phyloP scores from a whole-genome alignment of 2,329 filamentous ascomycete genomes.

The Fusarium begoniae region DNA sequence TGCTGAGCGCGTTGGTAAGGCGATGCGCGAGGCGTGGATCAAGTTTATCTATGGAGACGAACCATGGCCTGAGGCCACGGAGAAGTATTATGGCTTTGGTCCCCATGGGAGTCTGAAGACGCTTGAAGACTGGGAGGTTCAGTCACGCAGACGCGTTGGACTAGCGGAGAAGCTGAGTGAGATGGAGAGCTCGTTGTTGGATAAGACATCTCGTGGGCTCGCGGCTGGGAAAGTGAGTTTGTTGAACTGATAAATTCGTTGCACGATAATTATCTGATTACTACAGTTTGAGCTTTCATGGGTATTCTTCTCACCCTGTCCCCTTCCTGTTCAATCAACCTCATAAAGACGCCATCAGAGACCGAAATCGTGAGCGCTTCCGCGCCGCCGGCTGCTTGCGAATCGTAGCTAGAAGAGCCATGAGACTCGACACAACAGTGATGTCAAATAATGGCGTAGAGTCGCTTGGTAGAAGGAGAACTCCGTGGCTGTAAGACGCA shows the following conservation, averaged over 20 bases:
- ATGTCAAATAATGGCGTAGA: background rate
- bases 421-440: background rate
- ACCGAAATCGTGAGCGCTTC: background rate
- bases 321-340: rapidly evolving
- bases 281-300: background rate
- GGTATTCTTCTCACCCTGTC: background rate
- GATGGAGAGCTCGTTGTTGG: conserved; percentile 41
- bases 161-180: conserved; percentile 6
- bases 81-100: conserved; percentile 44
- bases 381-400: background rate
- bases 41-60: conserved; percentile 47
- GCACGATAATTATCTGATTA: rapidly evolving
- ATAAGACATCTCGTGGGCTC: conserved; percentile 31
- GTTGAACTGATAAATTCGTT: conserved; percentile 36
- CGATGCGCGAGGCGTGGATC: conserved; percentile 54
- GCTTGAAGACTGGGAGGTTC: conserved; percentile 42
- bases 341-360: background rate
- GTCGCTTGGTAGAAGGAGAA: background rate
- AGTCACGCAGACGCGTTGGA: conserved; percentile 5
- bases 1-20: conserved; percentile 46
- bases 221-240: conserved; percentile 53
- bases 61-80: conserved; percentile 46
- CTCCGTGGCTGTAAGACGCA: background rate
- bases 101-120: conserved; percentile 48
- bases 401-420: background rate